Conservation (phyloP, 2,329 filamentous ascomycete genomes). For the Pseudogymnoascus sp. region DNA sequence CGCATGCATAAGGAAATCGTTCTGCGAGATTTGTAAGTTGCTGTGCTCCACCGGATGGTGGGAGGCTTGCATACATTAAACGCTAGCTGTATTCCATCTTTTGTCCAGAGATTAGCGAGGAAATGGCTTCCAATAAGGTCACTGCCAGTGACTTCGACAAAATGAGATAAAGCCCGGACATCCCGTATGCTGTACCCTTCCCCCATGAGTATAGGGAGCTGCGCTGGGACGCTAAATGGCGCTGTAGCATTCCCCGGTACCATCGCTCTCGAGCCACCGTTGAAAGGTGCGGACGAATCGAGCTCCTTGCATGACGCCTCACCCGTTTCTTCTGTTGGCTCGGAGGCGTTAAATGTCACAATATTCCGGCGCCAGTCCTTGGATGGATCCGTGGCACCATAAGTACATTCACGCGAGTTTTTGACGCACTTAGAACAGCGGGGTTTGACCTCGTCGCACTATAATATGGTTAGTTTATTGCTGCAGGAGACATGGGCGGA, state of each 20-base stretch:
- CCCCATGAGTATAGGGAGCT: background rate
- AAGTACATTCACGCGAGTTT: background rate
- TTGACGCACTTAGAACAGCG: background rate
- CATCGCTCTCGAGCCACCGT: background rate
- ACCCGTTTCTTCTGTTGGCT: background rate
- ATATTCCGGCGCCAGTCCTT: constrained; percentile 3
- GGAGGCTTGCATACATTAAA: constrained; percentile 12
- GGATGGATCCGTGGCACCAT: background rate
- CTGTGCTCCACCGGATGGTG: too few species aligned
- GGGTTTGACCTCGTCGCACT: background rate
- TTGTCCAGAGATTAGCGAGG: constrained; percentile 12
- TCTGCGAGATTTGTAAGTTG: constrained; percentile 8
- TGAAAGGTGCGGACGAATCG: background rate
- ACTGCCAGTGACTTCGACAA: background rate
- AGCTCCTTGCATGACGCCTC: background rate
- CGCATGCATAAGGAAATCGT: constrained; percentile 17
- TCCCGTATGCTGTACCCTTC: background rate
- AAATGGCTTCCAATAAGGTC: constrained; percentile 3
- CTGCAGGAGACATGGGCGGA: background rate
- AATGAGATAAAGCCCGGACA: background rate
- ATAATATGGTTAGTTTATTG: background rate
- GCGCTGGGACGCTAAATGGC: background rate
- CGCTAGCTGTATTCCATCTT: constrained; percentile 16
- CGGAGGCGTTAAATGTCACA: background rate
- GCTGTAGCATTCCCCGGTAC: background rate